Conservation (phyloP, 208 protist genomes). For the Acanthamoeba sp. region DNA sequence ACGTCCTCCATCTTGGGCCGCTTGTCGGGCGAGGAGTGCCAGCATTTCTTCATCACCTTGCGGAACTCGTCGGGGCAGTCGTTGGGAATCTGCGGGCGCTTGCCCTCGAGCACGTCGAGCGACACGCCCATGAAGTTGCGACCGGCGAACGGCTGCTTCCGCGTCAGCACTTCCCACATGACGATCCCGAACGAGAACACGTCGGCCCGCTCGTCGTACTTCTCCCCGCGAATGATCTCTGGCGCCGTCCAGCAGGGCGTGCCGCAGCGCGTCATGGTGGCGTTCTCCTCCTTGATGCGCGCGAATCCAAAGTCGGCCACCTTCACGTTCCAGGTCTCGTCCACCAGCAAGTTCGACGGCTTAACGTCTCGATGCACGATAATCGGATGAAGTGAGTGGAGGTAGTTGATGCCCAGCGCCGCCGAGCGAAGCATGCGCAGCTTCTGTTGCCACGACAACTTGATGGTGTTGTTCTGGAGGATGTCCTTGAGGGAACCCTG, state of each 20-base stretch:
- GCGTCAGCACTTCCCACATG: slow-evolving; percentile 42
- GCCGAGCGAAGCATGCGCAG: slow-evolving; percentile 34
- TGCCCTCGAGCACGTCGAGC: slow-evolving; percentile 66
- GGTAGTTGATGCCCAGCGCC: slow-evolving; percentile 86
- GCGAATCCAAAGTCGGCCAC: slow-evolving; percentile 74
- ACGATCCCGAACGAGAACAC: slow-evolving; percentile 70
- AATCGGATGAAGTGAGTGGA: slow-evolving; percentile 82
- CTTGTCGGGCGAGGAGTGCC: slow-evolving; percentile 50
- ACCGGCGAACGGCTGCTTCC: slow-evolving; percentile 44
- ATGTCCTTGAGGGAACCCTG: slow-evolving; percentile 61
- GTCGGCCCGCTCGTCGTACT: slow-evolving; percentile 61
- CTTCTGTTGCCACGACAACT: slow-evolving; percentile 75
- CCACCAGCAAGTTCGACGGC: slow-evolving; percentile 84
- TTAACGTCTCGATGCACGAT: slow-evolving; percentile 87
- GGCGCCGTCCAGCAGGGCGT: slow-evolving; percentile 71
- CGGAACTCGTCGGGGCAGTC: not conserved
- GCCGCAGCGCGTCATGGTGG: slow-evolving; percentile 66
- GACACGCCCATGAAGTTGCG: slow-evolving; percentile 75
- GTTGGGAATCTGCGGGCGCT: slow-evolving; percentile 22
- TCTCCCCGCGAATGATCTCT: slow-evolving; percentile 57
- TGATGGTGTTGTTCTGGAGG: not conserved
- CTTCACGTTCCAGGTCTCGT: slow-evolving; percentile 85
- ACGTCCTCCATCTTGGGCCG: slow-evolving; percentile 51
- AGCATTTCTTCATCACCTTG: slow-evolving; percentile 67
- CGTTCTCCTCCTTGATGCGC: slow-evolving; percentile 70